Conservation (phyloP, 2,329 filamentous ascomycete species). For the Claviceps monticola region DNA sequence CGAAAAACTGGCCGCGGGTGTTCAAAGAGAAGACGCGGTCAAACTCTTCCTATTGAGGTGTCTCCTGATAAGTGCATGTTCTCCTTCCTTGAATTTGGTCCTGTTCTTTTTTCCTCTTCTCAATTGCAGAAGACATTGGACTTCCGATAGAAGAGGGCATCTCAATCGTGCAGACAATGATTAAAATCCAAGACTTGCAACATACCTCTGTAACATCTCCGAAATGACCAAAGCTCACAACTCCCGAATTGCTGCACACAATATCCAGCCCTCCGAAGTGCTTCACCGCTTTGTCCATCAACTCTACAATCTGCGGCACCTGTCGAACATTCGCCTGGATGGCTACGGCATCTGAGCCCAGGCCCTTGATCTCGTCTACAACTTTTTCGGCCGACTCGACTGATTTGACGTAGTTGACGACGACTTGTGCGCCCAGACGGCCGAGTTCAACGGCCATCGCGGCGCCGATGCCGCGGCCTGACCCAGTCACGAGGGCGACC, state of each 20-base stretch:
- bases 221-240: background rate
- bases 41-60: slow-evolving; percentile 43
- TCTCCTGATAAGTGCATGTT: background rate
- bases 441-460: slow-evolving; percentile 45
- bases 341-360: slow-evolving; percentile 47
- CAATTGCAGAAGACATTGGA: background rate
- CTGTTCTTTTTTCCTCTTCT: background rate
- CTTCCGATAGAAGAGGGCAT: background rate
- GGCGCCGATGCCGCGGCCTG: slow-evolving; percentile 44
- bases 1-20: slow-evolving; percentile 57
- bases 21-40: slow-evolving; percentile 59
- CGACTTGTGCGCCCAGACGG: slow-evolving; percentile 40
- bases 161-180: background rate
- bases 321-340: slow-evolving; percentile 56
- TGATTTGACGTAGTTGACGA: slow-evolving; percentile 46
- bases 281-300: slow-evolving; percentile 49
- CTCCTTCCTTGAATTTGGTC: background rate
- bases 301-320: slow-evolving; percentile 44
- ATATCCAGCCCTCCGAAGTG: slow-evolving; percentile 56
- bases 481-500: slow-evolving; percentile 22
- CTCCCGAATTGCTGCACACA: slow-evolving; percentile 54
- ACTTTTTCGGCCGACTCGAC: slow-evolving; percentile 42
- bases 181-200: background rate
- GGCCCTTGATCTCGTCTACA: slow-evolving; percentile 35
- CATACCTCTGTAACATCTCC: background rate